Percentiles rank a stretch among this genome's conserved stretches.
These are phyloP conservation scores for Theobroma grandiflorum DNA, from an alignment of 441 rosid genomes.

Conservation along the genomic window DNA sequence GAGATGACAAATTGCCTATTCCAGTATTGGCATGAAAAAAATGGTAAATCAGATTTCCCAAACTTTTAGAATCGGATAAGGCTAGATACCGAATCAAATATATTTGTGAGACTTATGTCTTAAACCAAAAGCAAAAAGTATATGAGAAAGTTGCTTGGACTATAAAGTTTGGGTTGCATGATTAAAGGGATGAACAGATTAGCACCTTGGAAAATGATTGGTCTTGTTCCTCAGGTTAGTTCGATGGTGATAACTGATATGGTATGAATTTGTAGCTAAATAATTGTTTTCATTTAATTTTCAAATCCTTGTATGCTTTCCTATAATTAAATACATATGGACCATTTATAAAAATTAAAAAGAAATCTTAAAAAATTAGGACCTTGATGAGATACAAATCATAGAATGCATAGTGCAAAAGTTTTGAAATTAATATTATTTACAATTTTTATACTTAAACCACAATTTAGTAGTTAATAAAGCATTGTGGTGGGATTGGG, in stretches of 20 bases:
- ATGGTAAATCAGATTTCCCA: not conserved
- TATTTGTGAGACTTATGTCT: not conserved
- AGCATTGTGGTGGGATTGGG: not conserved
- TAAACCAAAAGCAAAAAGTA: not conserved
- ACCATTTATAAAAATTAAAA: not conserved
- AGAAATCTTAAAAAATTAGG: not conserved
- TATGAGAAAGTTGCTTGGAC: conserved; percentile 5
- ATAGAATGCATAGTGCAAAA: not conserved
- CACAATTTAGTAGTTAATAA: not conserved
- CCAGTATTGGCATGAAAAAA: not conserved
- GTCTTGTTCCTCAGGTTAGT: not conserved
- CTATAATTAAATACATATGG: not conserved
- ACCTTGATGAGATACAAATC: not conserved
- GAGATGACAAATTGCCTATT: not conserved
- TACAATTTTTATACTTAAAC: not conserved
- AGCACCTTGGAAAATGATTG: conserved; percentile 10
- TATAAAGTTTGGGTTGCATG: conserved; percentile 7
- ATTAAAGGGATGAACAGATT: conserved; percentile 11
- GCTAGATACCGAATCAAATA: not conserved
- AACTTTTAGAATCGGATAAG: not conserved
- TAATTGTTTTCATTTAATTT: not conserved
- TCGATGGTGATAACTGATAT: not conserved
- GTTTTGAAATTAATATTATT: not conserved
- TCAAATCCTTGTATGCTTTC: not conserved
- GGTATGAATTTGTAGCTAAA: not conserved